Conservation (phyloP, 2,329 filamentous ascomycete species). For the Botryosphaeria dothidea region DNA sequence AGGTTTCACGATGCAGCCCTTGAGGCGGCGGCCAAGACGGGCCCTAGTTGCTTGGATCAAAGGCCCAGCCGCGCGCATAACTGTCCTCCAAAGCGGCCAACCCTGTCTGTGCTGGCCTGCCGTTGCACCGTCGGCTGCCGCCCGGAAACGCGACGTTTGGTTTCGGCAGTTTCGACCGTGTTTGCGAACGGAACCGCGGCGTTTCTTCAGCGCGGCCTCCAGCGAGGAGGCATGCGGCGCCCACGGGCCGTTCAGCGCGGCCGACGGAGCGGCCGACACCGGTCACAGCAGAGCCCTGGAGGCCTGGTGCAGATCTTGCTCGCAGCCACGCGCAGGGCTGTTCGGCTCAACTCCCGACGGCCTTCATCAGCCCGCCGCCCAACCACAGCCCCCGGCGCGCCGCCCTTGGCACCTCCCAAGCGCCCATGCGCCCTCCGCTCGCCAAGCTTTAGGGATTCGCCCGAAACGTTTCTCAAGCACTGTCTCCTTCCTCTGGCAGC, state of each 20-base stretch:
- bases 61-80: background rate
- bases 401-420: background rate
- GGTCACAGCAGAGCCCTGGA: background rate
- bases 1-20: conserved; percentile 6
- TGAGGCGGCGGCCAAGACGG: background rate
- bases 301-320: background rate
- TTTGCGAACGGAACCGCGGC: background rate
- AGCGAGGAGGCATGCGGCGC: too few species aligned
- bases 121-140: background rate
- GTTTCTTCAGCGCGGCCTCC: background rate
- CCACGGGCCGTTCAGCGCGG: background rate
- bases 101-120: background rate
- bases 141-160: background rate
- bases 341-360: background rate
- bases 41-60: conserved; percentile 1
- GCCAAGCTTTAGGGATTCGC: conserved; percentile 7
- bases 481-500: conserved; percentile 8
- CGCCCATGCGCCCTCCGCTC: background rate
- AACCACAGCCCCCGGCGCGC: background rate
- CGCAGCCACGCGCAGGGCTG: conserved; percentile 3
- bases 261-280: background rate
- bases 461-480: conserved; percentile 10
- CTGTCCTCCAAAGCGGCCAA: background rate
- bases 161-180: background rate
- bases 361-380: background rate